Base-by-base conservation (phyloP, 2,329 filamentous ascomycete species). In the Mycocentrospora acerina region DNA sequence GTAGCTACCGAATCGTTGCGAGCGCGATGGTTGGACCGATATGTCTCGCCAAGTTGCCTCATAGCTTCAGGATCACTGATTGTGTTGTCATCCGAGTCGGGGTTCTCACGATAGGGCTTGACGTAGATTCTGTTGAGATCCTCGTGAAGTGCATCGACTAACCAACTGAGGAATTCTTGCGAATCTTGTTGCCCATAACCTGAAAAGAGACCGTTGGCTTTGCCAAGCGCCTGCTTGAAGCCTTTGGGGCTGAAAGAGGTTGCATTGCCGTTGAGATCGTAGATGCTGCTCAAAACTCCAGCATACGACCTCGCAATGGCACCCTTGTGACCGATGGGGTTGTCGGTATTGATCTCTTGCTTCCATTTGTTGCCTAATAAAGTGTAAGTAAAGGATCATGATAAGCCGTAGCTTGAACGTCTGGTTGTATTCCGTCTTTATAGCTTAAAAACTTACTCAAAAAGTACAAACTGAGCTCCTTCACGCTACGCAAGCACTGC, bases 31-130 rank as follows among this genome's bases (percentile, higher is more conserved):
- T 95, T 95, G 46, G 88, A 83, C 82, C 91, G 94, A 44, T 93
- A 93, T 51, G 88, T 81, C 35, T 90, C 82, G 1, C 91, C 93
- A 72, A 98, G 88, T 48, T 85, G 80, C 41, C 83, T 80, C 60
- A 98, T 89, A 9, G 87, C 87, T 29, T 81, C 79, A 2, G 82
- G 84, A 59, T 97, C 82, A 51, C 86, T 80, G 46, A 96, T 86
- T 80, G 95, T 97, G 48, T 93, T 90, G 64, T 98, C 93, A 0
- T 94, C 95, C 0, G 91, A 97, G 63, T 98, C 93, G 0, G 93
- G 93, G 67, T 97, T 96, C 68, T 95, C 90, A 31, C 94, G 91
- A 66, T 97, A 96, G 1, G 93, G 93, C 71, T 98, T 98, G 71
- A 94, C 91, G 62, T 86, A 82, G 49, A 98, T 86, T 8, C 93